A percentile compares a stretch with the other conserved stretches of the same genome.
Evolutionary conservation across 441 rosid species (phyloP).

Genomic region (Eruca vesicaria): DNA sequence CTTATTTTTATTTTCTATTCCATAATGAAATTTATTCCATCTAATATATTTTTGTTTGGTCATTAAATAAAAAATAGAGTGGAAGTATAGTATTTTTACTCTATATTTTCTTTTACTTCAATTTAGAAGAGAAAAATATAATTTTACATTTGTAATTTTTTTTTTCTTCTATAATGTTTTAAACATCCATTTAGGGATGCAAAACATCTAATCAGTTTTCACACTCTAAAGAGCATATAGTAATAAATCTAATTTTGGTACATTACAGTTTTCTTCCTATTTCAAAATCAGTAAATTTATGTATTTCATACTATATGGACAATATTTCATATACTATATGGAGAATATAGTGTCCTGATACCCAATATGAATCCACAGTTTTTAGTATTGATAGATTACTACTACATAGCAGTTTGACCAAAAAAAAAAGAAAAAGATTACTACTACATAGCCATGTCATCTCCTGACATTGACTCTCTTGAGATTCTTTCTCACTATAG

Average conservation of each 20-base stretch:
- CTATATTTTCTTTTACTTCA: no score
- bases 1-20: no score
- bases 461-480: constrained; percentile 4
- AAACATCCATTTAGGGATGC: neutral
- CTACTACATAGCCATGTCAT: neutral
- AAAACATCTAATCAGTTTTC: neutral
- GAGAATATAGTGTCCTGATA: neutral
- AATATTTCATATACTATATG: neutral
- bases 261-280: neutral
- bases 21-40: no score
- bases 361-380: neutral
- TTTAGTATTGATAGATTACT: neutral
- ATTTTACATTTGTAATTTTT: neutral
- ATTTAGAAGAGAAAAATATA: no score
- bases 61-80: no score
- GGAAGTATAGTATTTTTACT: no score
- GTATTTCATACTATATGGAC: neutral
- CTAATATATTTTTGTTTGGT: no score
- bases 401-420: no score
- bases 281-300: neutral
- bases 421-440: no score
- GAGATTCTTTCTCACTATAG: neutral
- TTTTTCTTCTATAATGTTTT: neutral
- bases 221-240: neutral
- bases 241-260: neutral